Evolutionary conservation across 2,329 filamentous ascomycete species (phyloP).

Genomic region (Fusarium sp.): DNA sequence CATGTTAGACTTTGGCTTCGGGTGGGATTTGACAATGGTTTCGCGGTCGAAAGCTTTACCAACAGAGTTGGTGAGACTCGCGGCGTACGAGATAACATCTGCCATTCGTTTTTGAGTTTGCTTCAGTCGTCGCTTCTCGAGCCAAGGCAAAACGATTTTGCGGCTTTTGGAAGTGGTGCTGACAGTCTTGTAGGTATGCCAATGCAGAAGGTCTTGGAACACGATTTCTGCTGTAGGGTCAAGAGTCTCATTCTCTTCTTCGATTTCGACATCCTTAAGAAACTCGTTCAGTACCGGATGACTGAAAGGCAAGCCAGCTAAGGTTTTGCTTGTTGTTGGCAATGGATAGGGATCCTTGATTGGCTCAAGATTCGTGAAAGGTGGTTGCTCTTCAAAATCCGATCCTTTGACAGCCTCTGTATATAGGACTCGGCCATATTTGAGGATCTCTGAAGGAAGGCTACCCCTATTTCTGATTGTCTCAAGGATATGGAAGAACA

Average conservation of each 20-base stretch:
- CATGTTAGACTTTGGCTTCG: not conserved
- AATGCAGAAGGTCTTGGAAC: constrained; percentile 65
- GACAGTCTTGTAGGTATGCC: constrained; percentile 69
- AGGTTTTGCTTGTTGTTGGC: constrained; percentile 1
- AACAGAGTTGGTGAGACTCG: constrained; percentile 72
- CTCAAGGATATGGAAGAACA: constrained; percentile 42
- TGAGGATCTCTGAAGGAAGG: constrained; percentile 9
- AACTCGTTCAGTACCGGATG: constrained; percentile 60
- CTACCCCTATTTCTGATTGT: constrained; percentile 7
- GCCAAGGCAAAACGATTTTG: constrained; percentile 37
- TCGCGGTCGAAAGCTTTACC: constrained; percentile 74
- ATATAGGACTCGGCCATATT: constrained; percentile 4
- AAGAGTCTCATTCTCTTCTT: constrained; percentile 44
- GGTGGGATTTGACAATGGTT: constrained; percentile 58
- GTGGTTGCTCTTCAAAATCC: not conserved
- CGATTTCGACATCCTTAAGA: constrained; percentile 56
- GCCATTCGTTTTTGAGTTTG: constrained; percentile 62
- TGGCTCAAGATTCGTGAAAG: not conserved
- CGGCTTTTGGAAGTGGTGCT: constrained; percentile 54
- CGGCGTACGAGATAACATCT: constrained; percentile 75
- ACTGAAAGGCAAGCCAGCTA: constrained; percentile 58
- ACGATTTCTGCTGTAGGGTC: constrained; percentile 47
- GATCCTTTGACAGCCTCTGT: constrained; percentile 6
- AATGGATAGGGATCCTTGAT: not conserved
- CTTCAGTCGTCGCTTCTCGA: constrained; percentile 65